A percentile compares a stretch with the other conserved stretches of the same genome.
phyloP scores from a whole-genome alignment of 2,329 filamentous ascomycete species.

The Aspergillus aculeatus region DNA sequence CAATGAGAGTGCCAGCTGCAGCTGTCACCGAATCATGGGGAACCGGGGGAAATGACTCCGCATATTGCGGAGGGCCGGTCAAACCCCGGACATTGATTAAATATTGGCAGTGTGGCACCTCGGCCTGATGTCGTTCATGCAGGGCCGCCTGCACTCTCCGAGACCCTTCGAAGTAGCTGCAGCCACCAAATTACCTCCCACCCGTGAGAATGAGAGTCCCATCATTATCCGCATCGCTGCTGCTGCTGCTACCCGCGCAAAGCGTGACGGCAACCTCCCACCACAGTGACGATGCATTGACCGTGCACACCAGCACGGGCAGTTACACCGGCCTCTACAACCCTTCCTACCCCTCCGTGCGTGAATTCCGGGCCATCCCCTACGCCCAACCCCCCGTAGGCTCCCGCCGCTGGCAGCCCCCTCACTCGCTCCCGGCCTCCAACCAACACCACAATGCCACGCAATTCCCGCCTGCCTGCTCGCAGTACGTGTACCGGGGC shows the following conservation, averaged over 20 bases:
- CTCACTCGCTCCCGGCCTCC: neutral
- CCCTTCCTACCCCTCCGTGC: neutral
- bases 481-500: neutral
- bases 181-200: neutral
- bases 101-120: neutral
- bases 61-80: neutral
- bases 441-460: neutral
- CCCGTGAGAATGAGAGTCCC: neutral
- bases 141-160: neutral
- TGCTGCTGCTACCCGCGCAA: neutral
- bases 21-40: neutral
- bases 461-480: neutral
- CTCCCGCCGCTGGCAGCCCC: neutral
- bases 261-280: neutral
- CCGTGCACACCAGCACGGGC: neutral
- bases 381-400: neutral
- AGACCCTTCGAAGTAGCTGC: neutral
- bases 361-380: constrained; percentile 1
- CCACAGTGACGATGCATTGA: neutral
- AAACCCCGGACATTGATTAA: neutral
- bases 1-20: neutral
- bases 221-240: neutral
- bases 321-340: neutral
- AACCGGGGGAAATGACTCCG: neutral
- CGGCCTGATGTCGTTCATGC: neutral